Evolutionary conservation across 148 eudicot species (phyloP), one percentile per base, ranked within the genome.

Genomic region (Dysphania ambrosioides): DNA sequence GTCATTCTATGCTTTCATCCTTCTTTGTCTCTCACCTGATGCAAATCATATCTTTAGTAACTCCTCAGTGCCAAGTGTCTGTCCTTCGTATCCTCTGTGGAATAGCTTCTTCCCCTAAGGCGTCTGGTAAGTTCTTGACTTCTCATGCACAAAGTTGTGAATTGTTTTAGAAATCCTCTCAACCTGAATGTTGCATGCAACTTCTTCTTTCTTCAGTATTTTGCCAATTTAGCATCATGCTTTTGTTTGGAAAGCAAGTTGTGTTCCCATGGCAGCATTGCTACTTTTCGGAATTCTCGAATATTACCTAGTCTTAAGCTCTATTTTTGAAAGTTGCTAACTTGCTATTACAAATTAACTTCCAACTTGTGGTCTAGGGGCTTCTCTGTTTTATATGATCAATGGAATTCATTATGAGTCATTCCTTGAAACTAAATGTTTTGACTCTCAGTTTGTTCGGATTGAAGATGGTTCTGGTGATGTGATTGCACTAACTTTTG

Each of bases 71-170:
- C 74, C 90, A 87, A 61, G 80, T 68, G 63, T 79, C 83, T 65
- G 53, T 87, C 73, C 88, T 89, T 68, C 80, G 74, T 72, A 87
- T 89, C 72, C 81, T 89, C n/a, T 87, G 70, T 71, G 87, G 88
- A 55, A 83, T 87, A 41, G 90, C 87, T 71, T 79, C 88, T 38
- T 89, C 93, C 32, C 90, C 93, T 51, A 86, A 83, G 72, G 88
- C 90, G 74, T 82, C 85, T 75, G 93, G 93, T 89, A 78, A 71
- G 80, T 32, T 68, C 56, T 55, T 59, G 68, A 56, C 68, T 70
- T 64, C 8, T 19, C 63, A 69, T 69, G 31, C 30, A 38, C 55
- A 2, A 41, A 31, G 51, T 68, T 34, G 3, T 59, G 23, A 8
- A 32, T 34, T 10, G 21, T 68, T 42, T 44, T 42, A 44, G 15